Evolutionary conservation across 2,329 filamentous ascomycete species (phyloP).

Genomic region (Diaporthe sp.): DNA sequence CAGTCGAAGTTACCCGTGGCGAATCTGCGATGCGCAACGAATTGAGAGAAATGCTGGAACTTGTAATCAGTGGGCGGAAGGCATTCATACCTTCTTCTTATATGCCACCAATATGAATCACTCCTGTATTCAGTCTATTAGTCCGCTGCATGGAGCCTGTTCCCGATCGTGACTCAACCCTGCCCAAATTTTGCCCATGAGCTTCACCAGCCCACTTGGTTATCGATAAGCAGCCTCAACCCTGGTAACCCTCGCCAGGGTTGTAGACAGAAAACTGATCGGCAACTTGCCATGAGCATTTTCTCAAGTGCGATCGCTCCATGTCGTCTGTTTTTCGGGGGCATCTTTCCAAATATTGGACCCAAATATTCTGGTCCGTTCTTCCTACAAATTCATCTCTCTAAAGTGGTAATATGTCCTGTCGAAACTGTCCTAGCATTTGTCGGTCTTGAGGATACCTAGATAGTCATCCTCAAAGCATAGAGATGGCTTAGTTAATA

Average conservation of each 20-base stretch:
- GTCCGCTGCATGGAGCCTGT: neutral
- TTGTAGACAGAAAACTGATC: neutral
- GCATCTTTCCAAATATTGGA: neutral
- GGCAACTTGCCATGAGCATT: neutral
- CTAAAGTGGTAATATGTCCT: no score
- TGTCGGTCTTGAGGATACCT: no score
- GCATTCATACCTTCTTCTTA: constrained; percentile 38
- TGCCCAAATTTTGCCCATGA: constrained; percentile 30
- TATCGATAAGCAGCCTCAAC: constrained; percentile 22
- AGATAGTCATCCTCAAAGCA: no score
- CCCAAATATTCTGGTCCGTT: neutral
- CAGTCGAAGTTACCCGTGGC: neutral
- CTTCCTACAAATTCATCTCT: no score
- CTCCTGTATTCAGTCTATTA: neutral
- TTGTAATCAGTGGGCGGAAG: constrained; percentile 32
- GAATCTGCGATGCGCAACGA: neutral
- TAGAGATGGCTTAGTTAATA: no score
- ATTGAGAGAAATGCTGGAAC: neutral
- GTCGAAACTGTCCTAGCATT: no score
- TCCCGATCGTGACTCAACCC: constrained; percentile 38
- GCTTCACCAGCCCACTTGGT: neutral
- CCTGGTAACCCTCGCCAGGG: neutral
- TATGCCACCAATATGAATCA: constrained; percentile 22
- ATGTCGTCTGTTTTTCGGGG: no score
- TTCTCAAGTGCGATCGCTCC: neutral